Evolutionary conservation across 805 yeast species (phyloP), one percentile per base, ranked within the genome.

Genomic region (Myxozyma monticola): DNA sequence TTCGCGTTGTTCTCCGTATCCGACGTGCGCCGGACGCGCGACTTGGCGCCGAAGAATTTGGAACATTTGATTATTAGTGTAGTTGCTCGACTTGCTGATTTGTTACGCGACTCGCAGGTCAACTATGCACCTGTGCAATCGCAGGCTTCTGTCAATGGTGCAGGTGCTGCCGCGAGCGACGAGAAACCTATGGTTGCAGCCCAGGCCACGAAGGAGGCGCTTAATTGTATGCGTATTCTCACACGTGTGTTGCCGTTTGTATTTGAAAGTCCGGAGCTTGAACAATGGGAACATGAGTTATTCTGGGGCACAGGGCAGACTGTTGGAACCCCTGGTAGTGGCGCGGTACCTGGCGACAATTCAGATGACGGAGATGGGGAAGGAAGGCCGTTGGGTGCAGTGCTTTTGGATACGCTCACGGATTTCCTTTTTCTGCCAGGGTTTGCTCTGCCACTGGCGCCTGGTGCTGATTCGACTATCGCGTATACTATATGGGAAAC

Each of bases 401-500:
- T 61, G 25, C 51, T 80, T 30, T 53, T 79, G 2, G 66, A 65
- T 5, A 49, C 68, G 0, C 59, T 76, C 2, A 69, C 79, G 2
- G 69, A 71, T 20, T 65, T 84, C n/a, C 64, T 84, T 37, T 83
- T 83, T 63, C 71, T 73, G 33, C 71, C 74, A 9, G 79, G 79
- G 1, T 84, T 84, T 61, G 80, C 90, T 0, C 65, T 80, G 7
- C 65, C 72, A 3, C 50, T 44, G 20, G 51, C 7, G 6, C 37
- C 10, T 20, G 53, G 50, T 3, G 26, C 31, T 34, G 44, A 36
- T 15, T 66, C 67, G 25, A 67, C 69, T 5, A 57, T 65, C 3
- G 75, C 75, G 21, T 68, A 67, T 43, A 56, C 71, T 6, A 71
- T 84, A 1, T 89, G 96, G 96, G 95, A 86, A 60, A 80, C 85